These are phyloP conservation scores for Neophaeococcomyces aloes DNA, from an alignment of 2,329 filamentous ascomycete genomes.

Conservation along the genomic window DNA sequence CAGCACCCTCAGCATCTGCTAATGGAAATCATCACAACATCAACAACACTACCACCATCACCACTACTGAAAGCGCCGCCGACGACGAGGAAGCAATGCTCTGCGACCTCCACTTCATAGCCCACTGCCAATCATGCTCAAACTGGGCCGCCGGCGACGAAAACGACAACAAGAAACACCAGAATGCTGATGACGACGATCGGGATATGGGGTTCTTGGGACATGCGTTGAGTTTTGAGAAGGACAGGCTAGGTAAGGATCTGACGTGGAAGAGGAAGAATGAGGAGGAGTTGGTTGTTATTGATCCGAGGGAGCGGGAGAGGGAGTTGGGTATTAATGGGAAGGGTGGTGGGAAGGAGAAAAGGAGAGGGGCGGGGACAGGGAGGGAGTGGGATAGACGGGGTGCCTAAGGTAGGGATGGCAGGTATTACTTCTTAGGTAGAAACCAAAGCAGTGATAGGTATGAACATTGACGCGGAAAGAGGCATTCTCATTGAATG, in stretches of 20 bases:
- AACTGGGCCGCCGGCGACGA: slow-evolving; percentile 46
- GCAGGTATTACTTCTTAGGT: too few species aligned
- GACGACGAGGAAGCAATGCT: slow-evolving; percentile 58
- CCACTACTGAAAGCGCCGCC: too few species aligned
- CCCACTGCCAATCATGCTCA: slow-evolving; percentile 83
- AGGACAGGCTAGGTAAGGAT: slow-evolving; percentile 83
- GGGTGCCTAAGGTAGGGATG: too few species aligned
- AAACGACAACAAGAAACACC: slow-evolving; percentile 47
- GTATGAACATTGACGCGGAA: too few species aligned
- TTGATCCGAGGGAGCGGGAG: slow-evolving; percentile 79
- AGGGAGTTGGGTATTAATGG: slow-evolving; percentile 52
- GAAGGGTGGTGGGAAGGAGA: slow-evolving; percentile 22
- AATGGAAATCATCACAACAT: slow-evolving; percentile 9
- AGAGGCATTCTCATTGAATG: too few species aligned
- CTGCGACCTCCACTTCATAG: slow-evolving; percentile 93
- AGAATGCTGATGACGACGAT: slow-evolving; percentile 40
- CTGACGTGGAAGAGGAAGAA: slow-evolving; percentile 82
- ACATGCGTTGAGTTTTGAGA: slow-evolving; percentile 74
- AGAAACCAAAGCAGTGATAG: too few species aligned
- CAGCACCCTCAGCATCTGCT: slow-evolving; percentile 11
- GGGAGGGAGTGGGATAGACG: slow-evolving; percentile 21
- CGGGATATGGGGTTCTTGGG: slow-evolving; percentile 65
- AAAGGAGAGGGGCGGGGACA: too few species aligned
- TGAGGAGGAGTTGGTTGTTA: slow-evolving; percentile 82
- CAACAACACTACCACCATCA: too few species aligned